A percentile compares a stretch with the other conserved stretches of the same genome.
Evolutionary conservation across 805 yeast genomes (phyloP).

Genomic region (Barnettozyma sp.): DNA sequence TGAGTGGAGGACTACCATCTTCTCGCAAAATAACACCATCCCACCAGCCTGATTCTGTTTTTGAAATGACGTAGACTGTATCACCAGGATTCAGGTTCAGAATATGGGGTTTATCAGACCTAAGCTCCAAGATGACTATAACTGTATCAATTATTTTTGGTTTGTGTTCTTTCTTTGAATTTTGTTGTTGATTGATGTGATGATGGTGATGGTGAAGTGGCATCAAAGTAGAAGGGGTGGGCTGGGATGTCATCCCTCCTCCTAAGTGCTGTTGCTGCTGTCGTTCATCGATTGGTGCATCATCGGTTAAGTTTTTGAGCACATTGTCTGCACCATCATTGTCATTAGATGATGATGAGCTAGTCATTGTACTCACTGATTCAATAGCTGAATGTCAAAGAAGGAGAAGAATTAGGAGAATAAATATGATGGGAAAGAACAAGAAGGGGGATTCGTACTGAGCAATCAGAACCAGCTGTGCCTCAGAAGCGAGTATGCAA

Average conservation of each 20-base stretch:
- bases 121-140: conserved; percentile 49
- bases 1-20: conserved; percentile 29
- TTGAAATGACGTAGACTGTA: conserved; percentile 59
- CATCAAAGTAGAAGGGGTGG: not conserved
- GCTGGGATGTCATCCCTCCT: too few species aligned
- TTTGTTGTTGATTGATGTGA: not conserved
- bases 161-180: not conserved
- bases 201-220: not conserved
- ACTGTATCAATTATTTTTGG: conserved; percentile 47
- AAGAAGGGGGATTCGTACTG: too few species aligned
- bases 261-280: too few species aligned
- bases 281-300: too few species aligned
- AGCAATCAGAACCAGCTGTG: conserved; percentile 6
- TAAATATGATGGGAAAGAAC: too few species aligned
- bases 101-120: conserved; percentile 44
- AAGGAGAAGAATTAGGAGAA: too few species aligned
- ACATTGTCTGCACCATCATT: too few species aligned
- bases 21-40: conserved; percentile 51
- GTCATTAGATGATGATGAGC: too few species aligned
- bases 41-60: conserved; percentile 76
- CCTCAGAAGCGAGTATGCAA: not conserved
- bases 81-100: conserved; percentile 58
- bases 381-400: too few species aligned
- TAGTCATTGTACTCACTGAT: too few species aligned
- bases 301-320: too few species aligned